Base-by-base conservation (phyloP, 2,329 filamentous ascomycete genomes). In the Diplodia intermedia region DNA sequence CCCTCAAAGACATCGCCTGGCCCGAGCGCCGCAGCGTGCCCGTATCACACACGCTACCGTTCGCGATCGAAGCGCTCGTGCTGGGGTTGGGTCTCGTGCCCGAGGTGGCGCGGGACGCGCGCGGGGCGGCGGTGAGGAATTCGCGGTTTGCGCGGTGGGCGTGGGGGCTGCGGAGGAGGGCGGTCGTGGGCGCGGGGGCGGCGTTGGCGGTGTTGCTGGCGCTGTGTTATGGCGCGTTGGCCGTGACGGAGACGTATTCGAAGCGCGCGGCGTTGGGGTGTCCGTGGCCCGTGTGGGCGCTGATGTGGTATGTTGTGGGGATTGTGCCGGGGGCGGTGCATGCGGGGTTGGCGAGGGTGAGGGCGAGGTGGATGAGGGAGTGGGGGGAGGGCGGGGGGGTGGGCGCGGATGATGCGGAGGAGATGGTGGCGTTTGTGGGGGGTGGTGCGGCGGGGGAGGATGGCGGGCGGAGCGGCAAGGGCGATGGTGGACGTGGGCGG, bases 1-100 rank as follows among this genome's bases (percentile, higher is more conserved):
- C 73, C 1, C 70, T 78, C 18, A 76, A 75, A 56, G 75, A 77
- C 63, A 72, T 77, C 65, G 74, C 76, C 1, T 77, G 76, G 75
- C 76, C 75, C 1, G 73, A 77, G 65, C 65, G 72, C 3, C 67
- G 75, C 26, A 52, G 74, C 3, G 69, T 74, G 9, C 66, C 71
- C 49, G 70, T 77, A 3, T 73, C 74, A 2, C 54, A 69, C 8
- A 61, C 60, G 4, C 61, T 73, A 49, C 62, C 69, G 4, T 56
- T 52, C 43, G 15, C 50, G 14, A 61, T 73, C 4, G 75, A 77
- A 20, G 66, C 74, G 8, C 29, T 77, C 11, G 72, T 77, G 1
- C 68, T 74, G 20, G 72, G 72, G 7, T 56, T 77, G 53, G 72
- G 72, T 3, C 61, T 76, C 5, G 71, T 73, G 31, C 74, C 72